These are phyloP conservation scores for Grosmannia huntii DNA, from an alignment of 2,329 filamentous ascomycete genomes.

Conservation along the genomic window DNA sequence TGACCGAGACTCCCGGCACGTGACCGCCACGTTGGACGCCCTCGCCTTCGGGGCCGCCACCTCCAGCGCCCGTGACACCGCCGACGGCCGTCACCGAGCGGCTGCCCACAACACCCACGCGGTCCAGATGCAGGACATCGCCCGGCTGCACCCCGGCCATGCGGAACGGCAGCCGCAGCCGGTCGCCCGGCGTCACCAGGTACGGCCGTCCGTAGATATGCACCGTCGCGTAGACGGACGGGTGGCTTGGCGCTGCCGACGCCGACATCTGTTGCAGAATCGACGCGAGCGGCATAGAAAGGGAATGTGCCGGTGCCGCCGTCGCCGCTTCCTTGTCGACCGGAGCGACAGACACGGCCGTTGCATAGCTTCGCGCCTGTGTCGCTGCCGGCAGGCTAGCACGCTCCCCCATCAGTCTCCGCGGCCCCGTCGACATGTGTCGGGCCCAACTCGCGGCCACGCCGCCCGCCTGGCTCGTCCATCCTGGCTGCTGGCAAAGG, in stretches of 20 bases:
- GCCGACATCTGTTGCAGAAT: background rate
- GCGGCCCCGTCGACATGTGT: background rate
- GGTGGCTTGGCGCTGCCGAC: conserved; percentile 4
- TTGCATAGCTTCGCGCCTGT: background rate
- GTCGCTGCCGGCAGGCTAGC: background rate
- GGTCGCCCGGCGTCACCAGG: conserved; percentile 65
- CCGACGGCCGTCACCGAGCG: conserved; percentile 25
- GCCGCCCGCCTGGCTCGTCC: background rate
- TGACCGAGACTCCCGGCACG: conserved; percentile 8
- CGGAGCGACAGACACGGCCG: background rate
- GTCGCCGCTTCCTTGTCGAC: background rate
- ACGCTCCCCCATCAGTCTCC: too few species aligned
- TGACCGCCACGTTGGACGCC: background rate
- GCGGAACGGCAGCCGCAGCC: conserved; percentile 63
- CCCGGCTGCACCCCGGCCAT: conserved; percentile 68
- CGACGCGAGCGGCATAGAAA: background rate
- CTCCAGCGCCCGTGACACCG: background rate
- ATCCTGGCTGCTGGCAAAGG: background rate
- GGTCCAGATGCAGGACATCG: conserved; percentile 77
- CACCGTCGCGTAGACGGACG: conserved; percentile 50
- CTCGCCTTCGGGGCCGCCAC: background rate
- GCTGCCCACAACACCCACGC: conserved; percentile 69
- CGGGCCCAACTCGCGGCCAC: background rate
- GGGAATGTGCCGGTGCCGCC: background rate
- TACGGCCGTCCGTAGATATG: conserved; percentile 73